Base-by-base conservation (phyloP, 306 rosid species). In the Lotus japonicus region DNA sequence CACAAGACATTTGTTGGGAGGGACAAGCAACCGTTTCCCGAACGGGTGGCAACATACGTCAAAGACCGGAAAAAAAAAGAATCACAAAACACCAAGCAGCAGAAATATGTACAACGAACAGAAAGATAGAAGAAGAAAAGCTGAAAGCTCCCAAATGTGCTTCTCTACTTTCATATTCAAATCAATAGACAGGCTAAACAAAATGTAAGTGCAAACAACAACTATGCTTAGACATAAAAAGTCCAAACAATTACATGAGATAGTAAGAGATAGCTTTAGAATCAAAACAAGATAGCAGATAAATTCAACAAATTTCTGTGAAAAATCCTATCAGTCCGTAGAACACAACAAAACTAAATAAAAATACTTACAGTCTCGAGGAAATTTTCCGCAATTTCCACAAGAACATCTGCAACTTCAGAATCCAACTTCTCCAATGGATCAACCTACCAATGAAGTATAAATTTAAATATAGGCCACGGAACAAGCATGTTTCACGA, bases 361-460 rank as follows among this genome's bases (percentile, higher is more conserved):
- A 5, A 45, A 80, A 43, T 44, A 87, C 99, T 90, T 68, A 88
- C 99, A 15, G 96, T 86, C 64, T 94, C 99, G n/a, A 94, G 87
- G 85, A 94, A 94, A 39, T 88, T 88, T 57, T 94, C 97, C 19
- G 97, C 97, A 57, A 94, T 82, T 67, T 90, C 96, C 67, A 89
- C 84, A 79, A 94, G 95, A 76, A 90, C 58, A 60, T 89, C 99
- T 54, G 88, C 96, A 74, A 94, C 97, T 71, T 90, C 97, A 54
- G 95, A 89, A 72, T 90, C 96, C 82, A 94, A 74, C 77, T 67
- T 88, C 83, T 90, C 97, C 17, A 74, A 72, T 23, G 99, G 92
- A 87, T 90, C 97, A 46, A 90, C 85, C 97, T 94, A 80, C 54
- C 78, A 68, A 71, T 66, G 58, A 78, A 80, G 78, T 21, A 73